Evolutionary conservation across 2,329 filamentous ascomycete genomes (phyloP).

Genomic region (Mycosphaerella sp.): DNA sequence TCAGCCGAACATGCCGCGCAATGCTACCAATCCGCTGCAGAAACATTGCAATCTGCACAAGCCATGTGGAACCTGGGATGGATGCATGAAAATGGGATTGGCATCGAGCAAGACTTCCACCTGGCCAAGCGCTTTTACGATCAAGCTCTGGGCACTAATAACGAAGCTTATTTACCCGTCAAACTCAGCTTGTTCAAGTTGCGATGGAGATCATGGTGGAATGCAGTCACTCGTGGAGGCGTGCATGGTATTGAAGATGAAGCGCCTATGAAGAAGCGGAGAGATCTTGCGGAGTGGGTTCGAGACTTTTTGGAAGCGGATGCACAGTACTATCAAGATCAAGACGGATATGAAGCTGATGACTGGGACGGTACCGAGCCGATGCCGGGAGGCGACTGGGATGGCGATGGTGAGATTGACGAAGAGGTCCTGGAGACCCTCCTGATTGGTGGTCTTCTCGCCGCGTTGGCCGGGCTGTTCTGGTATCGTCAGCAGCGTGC

Average conservation of each 20-base stretch:
- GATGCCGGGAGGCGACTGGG: conserved; percentile 47
- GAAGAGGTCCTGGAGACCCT: conserved; percentile 79
- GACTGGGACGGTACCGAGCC: conserved; percentile 43
- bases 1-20: conserved; percentile 82
- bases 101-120: conserved; percentile 91
- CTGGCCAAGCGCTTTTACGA: conserved; percentile 96
- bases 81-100: conserved; percentile 98
- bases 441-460: conserved; percentile 71
- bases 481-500: conserved; percentile 73
- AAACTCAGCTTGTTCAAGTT: conserved; percentile 82
- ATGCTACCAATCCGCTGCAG: conserved; percentile 87
- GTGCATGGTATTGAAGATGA: conserved; percentile 91
- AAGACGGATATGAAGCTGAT: conserved; percentile 47
- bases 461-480: conserved; percentile 67
- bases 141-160: conserved; percentile 80
- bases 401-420: conserved; percentile 56
- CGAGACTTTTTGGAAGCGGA: conserved; percentile 67
- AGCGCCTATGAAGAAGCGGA: conserved; percentile 30
- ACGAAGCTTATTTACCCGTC: conserved; percentile 87
- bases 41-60: conserved; percentile 86
- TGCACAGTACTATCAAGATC: conserved; percentile 30
- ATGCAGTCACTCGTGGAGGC: conserved; percentile 80
- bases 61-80: conserved; percentile 95
- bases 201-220: conserved; percentile 83
- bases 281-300: conserved; percentile 69